Percentiles rank a stretch among this genome's conserved stretches.
These are phyloP conservation scores for Pseudofabraea citricarpa DNA, from an alignment of 2,329 filamentous ascomycete genomes.

Conservation along the genomic window DNA sequence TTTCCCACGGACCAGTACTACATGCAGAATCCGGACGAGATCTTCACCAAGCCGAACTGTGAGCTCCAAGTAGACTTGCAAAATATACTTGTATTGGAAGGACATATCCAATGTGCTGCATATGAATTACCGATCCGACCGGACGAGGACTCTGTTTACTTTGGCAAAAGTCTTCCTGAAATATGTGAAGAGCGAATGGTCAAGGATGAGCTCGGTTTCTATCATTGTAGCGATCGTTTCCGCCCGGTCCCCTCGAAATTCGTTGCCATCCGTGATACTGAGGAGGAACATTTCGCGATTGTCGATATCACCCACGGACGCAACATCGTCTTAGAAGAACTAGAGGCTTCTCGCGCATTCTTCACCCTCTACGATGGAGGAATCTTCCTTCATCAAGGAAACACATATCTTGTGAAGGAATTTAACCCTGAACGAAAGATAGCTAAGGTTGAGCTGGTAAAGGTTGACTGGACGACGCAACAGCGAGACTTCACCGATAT, in stretches of 20 bases:
- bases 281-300: conserved; percentile 90
- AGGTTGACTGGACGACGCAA: conserved; percentile 91
- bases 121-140: conserved; percentile 91
- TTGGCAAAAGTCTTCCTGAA: conserved; percentile 66
- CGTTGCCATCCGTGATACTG: conserved; percentile 84
- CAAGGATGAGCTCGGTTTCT: conserved; percentile 74
- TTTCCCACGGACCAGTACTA: conserved; percentile 93
- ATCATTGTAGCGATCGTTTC: conserved; percentile 85
- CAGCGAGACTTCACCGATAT: conserved; percentile 93
- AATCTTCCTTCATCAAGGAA: conserved; percentile 95
- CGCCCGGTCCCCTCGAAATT: conserved; percentile 77
- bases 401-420: conserved; percentile 85
- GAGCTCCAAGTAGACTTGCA: conserved; percentile 87
- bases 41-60: conserved; percentile 87
- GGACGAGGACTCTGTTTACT: conserved; percentile 70
- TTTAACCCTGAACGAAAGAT: conserved; percentile 76
- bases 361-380: conserved; percentile 96
- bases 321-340: conserved; percentile 85
- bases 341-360: conserved; percentile 92
- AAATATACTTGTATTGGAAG: conserved; percentile 87
- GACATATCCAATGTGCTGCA: conserved; percentile 92
- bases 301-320: conserved; percentile 79
- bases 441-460: conserved; percentile 82
- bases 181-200: conserved; percentile 72
- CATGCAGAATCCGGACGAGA: conserved; percentile 92